Base-by-base conservation (phyloP, 1,284 basidiomycete species). In the Ceratobasidium sp. region DNA sequence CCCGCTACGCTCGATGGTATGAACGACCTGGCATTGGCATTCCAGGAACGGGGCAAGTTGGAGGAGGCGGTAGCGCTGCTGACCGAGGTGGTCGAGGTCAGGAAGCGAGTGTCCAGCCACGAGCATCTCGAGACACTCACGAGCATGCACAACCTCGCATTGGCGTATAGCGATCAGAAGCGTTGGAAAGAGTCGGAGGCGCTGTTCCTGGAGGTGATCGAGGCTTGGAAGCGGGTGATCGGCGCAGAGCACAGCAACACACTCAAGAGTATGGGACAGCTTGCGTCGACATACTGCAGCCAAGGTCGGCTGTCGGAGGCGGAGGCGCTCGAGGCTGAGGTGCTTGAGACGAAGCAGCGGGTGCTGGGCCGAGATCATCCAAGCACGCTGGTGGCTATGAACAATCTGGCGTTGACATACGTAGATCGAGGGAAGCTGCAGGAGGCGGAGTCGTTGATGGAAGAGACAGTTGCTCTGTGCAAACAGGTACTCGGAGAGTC, bases 261-360 rank as follows among this genome's bases (percentile, higher is more conserved):
- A 17, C 50, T 31, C 41, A 62, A 17, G 19, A 33, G 36, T 47
- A n/a, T 19, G 1, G 5, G 8, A 22, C n/a, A 19, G 3, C 56
- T 57, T 4, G 6, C 1, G 24, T n/a, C n/a, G 2, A 31, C 29
- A 41, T 11, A 57, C 17, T 72, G 0, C 56, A 17, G 8, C 15
- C 51, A 57, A 5, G 66, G 53, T 15, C 48, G 31, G 41, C 24
- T 33, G 3, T 17, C 47, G 2, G 64, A 67, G 33, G 64, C 64
- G 31, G 64, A 48, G 11, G 64, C 24, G 24, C 33, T 67, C 24
- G 31, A 53, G 29, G n/a, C 5, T 11, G n/a, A 53, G 17, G 17
- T 67, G 19, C 31, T 67, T 4, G 11, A 29, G 22, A 2, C 24
- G 6, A 22, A 22, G 9, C 22, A 36, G 6, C 31, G 22, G 15